phyloP scores from a whole-genome alignment of 2,329 filamentous ascomycete species.

The Pochonia chlamydosporia region DNA sequence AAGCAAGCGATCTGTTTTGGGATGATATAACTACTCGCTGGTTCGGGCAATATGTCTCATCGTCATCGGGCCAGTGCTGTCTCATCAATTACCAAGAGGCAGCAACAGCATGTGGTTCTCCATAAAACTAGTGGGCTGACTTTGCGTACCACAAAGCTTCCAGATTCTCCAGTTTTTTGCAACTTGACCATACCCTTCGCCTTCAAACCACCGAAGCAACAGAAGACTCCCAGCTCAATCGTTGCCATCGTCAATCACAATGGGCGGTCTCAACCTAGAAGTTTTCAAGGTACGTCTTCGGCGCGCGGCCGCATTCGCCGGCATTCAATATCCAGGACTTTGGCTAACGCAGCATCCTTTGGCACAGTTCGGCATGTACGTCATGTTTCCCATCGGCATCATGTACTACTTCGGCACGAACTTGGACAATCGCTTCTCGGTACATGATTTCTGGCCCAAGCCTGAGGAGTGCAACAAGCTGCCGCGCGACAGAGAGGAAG shows the following conservation, averaged over 20 bases:
- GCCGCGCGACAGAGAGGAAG: slow-evolving; percentile 74
- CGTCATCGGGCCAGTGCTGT: no score
- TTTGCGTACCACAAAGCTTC: no score
- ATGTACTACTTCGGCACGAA: slow-evolving; percentile 99
- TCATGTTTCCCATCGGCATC: slow-evolving; percentile 97
- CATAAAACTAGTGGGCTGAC: no score
- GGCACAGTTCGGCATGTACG: slow-evolving; percentile 88
- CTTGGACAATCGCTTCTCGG: slow-evolving; percentile 83
- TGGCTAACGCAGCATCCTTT: background rate
- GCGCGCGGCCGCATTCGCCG: background rate
- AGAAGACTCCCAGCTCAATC: background rate
- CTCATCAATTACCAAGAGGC: no score
- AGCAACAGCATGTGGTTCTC: no score
- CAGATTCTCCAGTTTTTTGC: no score
- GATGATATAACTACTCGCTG: no score
- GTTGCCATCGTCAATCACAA: slow-evolving; percentile 25
- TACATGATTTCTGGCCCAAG: slow-evolving; percentile 91
- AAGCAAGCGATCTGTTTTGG: no score
- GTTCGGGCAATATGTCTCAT: no score
- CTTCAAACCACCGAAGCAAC: background rate
- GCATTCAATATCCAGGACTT: background rate
- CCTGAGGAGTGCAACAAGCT: slow-evolving; percentile 70
- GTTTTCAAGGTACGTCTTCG: slow-evolving; percentile 73
- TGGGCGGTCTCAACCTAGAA: slow-evolving; percentile 87
- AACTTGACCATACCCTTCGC: no score